Evolutionary conservation across 1,284 basidiomycete species (phyloP), one percentile per base, ranked within the genome.

Genomic region (Neotropicomus parvogracilis): DNA sequence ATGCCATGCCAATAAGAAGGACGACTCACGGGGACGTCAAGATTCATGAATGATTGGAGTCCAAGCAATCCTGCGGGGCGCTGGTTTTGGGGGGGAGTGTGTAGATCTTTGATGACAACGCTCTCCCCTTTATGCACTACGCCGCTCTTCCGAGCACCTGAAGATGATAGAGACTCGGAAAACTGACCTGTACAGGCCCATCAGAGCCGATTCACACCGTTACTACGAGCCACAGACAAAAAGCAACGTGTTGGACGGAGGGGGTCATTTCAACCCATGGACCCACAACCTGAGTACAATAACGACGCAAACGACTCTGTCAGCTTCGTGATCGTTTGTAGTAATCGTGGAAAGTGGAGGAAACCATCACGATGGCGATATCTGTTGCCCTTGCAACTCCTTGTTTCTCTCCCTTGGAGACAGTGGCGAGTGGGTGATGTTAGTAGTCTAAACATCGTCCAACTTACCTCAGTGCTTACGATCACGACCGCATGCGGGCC

Each of bases 281-380:
- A 56, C 58, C 54, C 10, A 64, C 59, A 21, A 60, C 57, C 40
- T 40, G 43, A 55, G 36, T 36, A 62, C 46, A 62, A 59, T 44
- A 55, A 44, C 39, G 29, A 19, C 3, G 29, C 31, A 40, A 21
- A 6, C 29, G 11, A 46, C 20, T 8, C 24, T 24, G n/a, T 38
- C 37, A 20, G 39, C 40, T 29, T 46, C 44, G 27, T 47, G 6
- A 40, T 19, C 8, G 8, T 34, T 16, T 24, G 21, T 20, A 27
- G 29, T 5, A 20, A 40, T 35, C n/a, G 37, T 38, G n/a, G n/a
- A 41, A 46, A 35, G 32, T 3, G 16, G 37, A 26, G 31, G 27
- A 53, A 41, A 36, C 24, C 5, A 19, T 24, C 24, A 24, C 24
- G 24, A 24, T 29, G 13, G 4, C 20, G 41, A 39, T 21, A 6